Evolutionary conservation across 2,329 filamentous ascomycete species (phyloP).

Genomic region (Xylariales sp.): DNA sequence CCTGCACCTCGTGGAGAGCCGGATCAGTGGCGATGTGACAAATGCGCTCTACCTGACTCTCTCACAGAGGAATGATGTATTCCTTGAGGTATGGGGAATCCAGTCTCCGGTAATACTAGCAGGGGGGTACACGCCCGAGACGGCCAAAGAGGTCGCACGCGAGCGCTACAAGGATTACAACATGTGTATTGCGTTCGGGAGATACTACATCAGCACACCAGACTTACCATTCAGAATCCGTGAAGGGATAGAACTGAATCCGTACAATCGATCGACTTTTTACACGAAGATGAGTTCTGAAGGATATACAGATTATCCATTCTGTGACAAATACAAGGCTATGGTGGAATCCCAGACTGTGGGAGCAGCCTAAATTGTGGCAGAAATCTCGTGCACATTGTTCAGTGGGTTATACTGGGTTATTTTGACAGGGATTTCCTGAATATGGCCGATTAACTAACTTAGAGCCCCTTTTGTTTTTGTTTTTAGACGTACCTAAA

Average conservation of each 20-base stretch:
- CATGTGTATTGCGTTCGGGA: conserved; percentile 40
- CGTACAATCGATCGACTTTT: conserved; percentile 41
- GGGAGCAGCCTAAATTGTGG: no score
- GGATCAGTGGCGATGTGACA: conserved; percentile 27
- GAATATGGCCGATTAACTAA: no score
- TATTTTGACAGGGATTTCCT: no score
- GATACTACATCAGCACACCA: conserved; percentile 45
- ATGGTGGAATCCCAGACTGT: no score
- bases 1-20: conserved; percentile 50
- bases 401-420: no score
- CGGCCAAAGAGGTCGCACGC: conserved; percentile 33
- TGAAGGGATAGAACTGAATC: conserved; percentile 34
- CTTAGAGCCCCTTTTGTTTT: no score
- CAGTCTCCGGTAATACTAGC: conserved; percentile 40
- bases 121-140: conserved; percentile 37
- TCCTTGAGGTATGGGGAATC: conserved; percentile 8
- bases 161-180: conserved; percentile 34
- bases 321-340: no score
- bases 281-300: conserved; percentile 26
- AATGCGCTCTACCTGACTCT: conserved; percentile 12
- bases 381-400: no score
- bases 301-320: conserved; percentile 32
- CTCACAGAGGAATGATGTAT: conserved; percentile 20
- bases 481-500: no score
- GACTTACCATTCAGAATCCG: conserved; percentile 40